Base-by-base conservation (phyloP, 768 basidiomycete genomes). In the Termitomyces sp. region DNA sequence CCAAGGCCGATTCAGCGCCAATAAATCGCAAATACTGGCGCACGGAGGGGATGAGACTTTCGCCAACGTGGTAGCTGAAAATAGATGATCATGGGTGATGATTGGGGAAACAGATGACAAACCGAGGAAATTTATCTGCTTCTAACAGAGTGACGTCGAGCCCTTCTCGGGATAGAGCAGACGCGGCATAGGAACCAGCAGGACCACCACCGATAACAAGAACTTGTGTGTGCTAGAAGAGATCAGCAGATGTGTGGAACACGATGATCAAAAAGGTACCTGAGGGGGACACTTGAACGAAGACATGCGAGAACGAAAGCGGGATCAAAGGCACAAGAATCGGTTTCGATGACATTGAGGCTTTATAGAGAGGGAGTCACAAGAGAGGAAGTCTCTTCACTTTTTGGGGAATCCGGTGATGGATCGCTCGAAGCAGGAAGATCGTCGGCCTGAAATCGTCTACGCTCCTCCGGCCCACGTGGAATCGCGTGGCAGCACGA, bases 1-100 rank as follows among this genome's bases (percentile, higher is more conserved):
- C 68, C 24, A 86, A 65, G 60, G 79, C 77, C 9, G 80, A 76
- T 65, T 84, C 82, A 31, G 79, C 81, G 6, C 75, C 83, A 48
- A 86, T 82, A 67, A 81, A 85, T 37, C 79, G 73, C 60, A 84
- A 71, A 63, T 83, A 83, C 57, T 79, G 81, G n/a, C 83, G 77
- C 41, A 81, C 69, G 3, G 83, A 85, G 5, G 83, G 83, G 59
- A 86, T 83, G 29, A 86, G 68, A 63, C 80, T 81, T 73, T 85
- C 83, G 29, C 83, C 83, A 51, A 82, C 70, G 66, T 83, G 81
- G 65, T 83, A 85, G 28, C 81, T 81, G 59, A 22, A 26, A n/a
- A 42, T 22, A 22, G 20, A 26, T 55, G 37, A 58, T n/a, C n/a
- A 28, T 6, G 26, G 13, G 18, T n/a, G 29, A 33, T 18, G 18